Conservation (phyloP, 352 stramenopile species). For the Globisporangium apiculatum region DNA sequence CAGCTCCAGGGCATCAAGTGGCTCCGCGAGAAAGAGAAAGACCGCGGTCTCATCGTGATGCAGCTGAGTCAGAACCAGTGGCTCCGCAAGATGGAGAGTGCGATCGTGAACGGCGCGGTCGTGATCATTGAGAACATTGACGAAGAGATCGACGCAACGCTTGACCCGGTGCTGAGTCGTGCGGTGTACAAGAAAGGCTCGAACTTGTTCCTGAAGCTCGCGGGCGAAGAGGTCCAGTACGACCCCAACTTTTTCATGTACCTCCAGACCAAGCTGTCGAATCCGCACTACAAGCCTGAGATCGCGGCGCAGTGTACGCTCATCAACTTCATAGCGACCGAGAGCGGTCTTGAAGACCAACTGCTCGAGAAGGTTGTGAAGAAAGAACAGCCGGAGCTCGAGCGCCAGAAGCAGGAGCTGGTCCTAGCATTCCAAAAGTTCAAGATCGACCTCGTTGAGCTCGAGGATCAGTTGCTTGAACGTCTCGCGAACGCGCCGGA, state of each 20-base stretch:
- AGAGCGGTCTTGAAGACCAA: conserved; percentile 94
- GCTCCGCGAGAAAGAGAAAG: conserved; percentile 94
- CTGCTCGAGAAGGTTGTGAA: conserved; percentile 95
- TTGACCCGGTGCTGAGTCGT: conserved; percentile 93
- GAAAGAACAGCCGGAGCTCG: conserved; percentile 92
- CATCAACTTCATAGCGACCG: conserved; percentile 98
- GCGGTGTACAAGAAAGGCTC: conserved; percentile 96
- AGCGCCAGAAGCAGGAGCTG: conserved; percentile 93
- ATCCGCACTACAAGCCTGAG: conserved; percentile 98
- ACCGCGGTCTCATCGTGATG: conserved; percentile 88
- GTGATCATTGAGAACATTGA: conserved; percentile 98
- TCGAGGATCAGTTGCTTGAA: conserved; percentile 95
- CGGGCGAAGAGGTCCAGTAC: conserved; percentile 96
- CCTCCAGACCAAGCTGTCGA: conserved; percentile 95
- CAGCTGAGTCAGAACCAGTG: conserved; percentile 96
- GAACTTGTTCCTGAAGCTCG: conserved; percentile 92
- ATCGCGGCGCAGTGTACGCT: conserved; percentile 94
- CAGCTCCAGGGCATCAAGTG: conserved; percentile 98
- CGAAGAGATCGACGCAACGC: conserved; percentile 95
- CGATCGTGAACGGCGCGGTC: conserved; percentile 93
- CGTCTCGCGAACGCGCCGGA: conserved; percentile 93
- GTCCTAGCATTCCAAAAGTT: conserved; percentile 91
- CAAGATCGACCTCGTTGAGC: conserved; percentile 95
- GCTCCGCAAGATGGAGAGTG: conserved; percentile 91
- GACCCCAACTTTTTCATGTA: conserved; percentile 95